phyloP scores from a whole-genome alignment of 176 grass and related monocot species.

The Aegilops longissima region DNA sequence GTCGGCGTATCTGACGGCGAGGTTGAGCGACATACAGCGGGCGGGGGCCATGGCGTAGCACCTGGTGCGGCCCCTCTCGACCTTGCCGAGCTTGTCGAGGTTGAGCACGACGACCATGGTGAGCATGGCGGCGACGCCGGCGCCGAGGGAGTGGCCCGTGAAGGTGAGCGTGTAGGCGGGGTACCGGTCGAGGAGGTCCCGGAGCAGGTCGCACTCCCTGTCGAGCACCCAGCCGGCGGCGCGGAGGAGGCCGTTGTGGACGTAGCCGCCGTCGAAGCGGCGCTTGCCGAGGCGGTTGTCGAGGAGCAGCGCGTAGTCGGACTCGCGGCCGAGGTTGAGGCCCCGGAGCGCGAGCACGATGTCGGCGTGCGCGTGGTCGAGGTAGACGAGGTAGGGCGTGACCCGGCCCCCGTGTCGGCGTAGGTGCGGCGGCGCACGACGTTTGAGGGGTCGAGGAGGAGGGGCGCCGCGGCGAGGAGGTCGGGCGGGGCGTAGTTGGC shows the following conservation, averaged over 20 bases:
- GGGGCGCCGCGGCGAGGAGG: constrained; percentile 8
- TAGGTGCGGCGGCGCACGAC: constrained; percentile 67
- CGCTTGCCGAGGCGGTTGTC: constrained; percentile 86
- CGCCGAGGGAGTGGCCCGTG: constrained; percentile 71
- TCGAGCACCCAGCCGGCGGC: constrained; percentile 81
- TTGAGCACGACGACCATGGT: constrained; percentile 74
- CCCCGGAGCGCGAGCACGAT: constrained; percentile 75
- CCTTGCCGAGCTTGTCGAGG: constrained; percentile 64
- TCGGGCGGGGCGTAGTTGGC: constrained; percentile 56
- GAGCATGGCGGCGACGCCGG: constrained; percentile 77
- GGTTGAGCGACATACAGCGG: constrained; percentile 88
- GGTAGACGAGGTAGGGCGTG: constrained; percentile 84
- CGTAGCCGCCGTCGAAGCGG: constrained; percentile 77
- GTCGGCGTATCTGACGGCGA: constrained; percentile 86
- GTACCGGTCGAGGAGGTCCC: constrained; percentile 53
- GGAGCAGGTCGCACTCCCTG: constrained; percentile 61
- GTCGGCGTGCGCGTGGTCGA: constrained; percentile 75
- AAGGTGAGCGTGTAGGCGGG: constrained; percentile 77
- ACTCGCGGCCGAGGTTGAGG: constrained; percentile 75
- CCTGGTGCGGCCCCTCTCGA: constrained; percentile 52
- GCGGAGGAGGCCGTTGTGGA: constrained; percentile 83
- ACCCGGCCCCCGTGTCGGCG: constrained; percentile 61
- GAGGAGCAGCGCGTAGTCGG: constrained; percentile 75
- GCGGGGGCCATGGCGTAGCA: constrained; percentile 83
- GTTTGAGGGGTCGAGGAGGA: constrained; percentile 31